A percentile compares a stretch with the other conserved stretches of the same genome.
These are phyloP conservation scores for Talaromyces albobiverticillius DNA, from an alignment of 2,329 filamentous ascomycete species.

Conservation along the genomic window DNA sequence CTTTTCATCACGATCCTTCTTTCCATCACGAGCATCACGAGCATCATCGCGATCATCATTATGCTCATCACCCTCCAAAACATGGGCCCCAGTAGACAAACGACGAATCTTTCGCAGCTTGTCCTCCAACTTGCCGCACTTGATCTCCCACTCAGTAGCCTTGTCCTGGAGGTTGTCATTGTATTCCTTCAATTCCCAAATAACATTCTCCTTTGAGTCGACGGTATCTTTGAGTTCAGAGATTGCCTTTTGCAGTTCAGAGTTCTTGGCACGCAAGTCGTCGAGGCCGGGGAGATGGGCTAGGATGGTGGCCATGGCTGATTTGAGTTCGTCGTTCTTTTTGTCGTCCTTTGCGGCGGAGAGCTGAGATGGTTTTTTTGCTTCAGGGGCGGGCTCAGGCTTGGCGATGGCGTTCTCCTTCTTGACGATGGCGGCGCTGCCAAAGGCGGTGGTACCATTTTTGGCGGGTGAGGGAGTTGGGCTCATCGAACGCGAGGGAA, in stretches of 20 bases:
- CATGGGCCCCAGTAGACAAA: neutral
- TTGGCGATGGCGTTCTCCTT: too few species aligned
- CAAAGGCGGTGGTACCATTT: too few species aligned
- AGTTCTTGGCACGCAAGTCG: neutral
- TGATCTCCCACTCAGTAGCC: neutral
- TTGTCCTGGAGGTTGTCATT: slow-evolving; percentile 5
- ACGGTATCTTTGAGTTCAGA: neutral
- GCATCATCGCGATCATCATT: too few species aligned
- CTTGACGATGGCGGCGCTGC: too few species aligned
- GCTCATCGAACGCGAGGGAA: too few species aligned
- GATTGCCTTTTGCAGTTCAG: too few species aligned
- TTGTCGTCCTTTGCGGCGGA: neutral
- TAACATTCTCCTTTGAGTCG: neutral
- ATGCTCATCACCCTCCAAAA: neutral
- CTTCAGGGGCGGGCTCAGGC: too few species aligned
- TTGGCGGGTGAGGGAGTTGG: too few species aligned
- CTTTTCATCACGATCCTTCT: too few species aligned
- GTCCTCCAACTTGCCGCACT: neutral
- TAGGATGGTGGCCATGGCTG: neutral
- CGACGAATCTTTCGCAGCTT: slow-evolving; percentile 1
- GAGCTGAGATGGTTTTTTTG: neutral
- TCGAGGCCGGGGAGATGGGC: neutral
- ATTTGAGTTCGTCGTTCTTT: neutral
- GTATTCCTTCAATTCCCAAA: slow-evolving; percentile 9
- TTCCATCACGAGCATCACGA: too few species aligned